phyloP scores from a whole-genome alignment of 495 filamentous ascomycete genomes.

The Tuber microsphaerosporum region DNA sequence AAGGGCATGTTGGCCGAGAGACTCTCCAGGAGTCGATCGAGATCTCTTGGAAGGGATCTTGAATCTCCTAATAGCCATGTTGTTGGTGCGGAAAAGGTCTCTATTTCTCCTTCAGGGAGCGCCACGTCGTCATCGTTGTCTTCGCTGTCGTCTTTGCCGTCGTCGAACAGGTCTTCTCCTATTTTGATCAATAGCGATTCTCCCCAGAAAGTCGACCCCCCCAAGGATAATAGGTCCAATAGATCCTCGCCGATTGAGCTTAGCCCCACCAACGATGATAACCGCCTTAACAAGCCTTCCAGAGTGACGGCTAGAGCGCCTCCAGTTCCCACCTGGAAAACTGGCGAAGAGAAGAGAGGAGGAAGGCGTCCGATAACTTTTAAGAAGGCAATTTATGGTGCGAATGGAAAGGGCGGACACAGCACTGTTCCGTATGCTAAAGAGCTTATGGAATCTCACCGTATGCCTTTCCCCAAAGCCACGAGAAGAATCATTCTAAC shows the following conservation, averaged over 20 bases:
- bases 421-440: background rate
- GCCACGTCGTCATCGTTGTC: background rate
- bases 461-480: background rate
- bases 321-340: background rate
- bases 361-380: background rate
- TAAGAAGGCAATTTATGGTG: background rate
- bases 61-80: background rate
- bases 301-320: background rate
- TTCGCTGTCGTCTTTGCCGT: background rate
- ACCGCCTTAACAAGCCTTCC: background rate
- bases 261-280: background rate
- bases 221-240: background rate
- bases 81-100: background rate
- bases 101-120: background rate
- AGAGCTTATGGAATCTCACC: background rate
- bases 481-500: background rate
- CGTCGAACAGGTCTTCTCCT: background rate
- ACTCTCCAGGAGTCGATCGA: background rate
- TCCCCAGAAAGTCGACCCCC: background rate
- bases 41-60: background rate
- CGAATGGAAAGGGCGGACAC: background rate
- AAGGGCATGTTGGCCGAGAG: background rate
- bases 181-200: background rate
- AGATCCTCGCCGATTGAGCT: background rate
- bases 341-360: constrained; percentile 1